These are phyloP conservation scores for Penicillium olsonii DNA, from an alignment of 2,329 filamentous ascomycete genomes.

Conservation along the genomic window DNA sequence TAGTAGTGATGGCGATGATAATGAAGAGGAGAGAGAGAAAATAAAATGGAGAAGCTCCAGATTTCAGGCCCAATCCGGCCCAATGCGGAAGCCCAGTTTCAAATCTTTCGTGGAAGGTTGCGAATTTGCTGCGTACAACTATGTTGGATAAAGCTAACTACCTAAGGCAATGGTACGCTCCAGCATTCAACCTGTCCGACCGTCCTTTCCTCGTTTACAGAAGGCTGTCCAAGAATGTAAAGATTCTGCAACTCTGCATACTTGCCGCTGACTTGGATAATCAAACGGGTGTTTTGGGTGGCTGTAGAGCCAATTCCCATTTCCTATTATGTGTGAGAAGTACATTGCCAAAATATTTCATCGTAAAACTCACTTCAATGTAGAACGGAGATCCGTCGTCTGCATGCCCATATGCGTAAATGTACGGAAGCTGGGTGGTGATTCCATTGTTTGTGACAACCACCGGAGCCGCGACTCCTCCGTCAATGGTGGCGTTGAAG, in stretches of 20 bases:
- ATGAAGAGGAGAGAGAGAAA: too few species aligned
- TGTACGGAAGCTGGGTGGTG: constrained; percentile 1
- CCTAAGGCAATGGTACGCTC: constrained; percentile 5
- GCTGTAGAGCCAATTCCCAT: constrained; percentile 2
- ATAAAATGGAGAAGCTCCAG: too few species aligned
- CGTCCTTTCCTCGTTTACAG: constrained; percentile 4
- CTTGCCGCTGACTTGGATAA: constrained; percentile 6
- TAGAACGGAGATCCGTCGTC: constrained; percentile 6
- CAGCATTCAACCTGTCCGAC: constrained; percentile 7
- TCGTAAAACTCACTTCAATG: background rate
- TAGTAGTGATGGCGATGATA: too few species aligned
- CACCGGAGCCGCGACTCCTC: constrained; percentile 8
- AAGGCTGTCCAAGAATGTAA: constrained; percentile 5
- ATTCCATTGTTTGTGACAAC: constrained; percentile 3
- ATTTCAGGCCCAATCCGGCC: too few species aligned
- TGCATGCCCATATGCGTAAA: constrained; percentile 8
- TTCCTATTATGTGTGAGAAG: background rate
- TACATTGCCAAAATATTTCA: too few species aligned
- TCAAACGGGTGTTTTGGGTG: constrained; percentile 8
- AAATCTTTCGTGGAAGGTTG: constrained; percentile 4
- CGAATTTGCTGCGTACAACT: background rate
- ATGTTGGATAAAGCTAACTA: background rate
- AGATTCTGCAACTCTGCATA: constrained; percentile 3
- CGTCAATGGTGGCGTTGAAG: constrained; percentile 10
- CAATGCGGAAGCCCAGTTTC: too few species aligned